Percentiles rank a stretch among this genome's conserved stretches.
Evolutionary conservation across 805 yeast species (phyloP).

Genomic region (Saturnispora sekii): DNA sequence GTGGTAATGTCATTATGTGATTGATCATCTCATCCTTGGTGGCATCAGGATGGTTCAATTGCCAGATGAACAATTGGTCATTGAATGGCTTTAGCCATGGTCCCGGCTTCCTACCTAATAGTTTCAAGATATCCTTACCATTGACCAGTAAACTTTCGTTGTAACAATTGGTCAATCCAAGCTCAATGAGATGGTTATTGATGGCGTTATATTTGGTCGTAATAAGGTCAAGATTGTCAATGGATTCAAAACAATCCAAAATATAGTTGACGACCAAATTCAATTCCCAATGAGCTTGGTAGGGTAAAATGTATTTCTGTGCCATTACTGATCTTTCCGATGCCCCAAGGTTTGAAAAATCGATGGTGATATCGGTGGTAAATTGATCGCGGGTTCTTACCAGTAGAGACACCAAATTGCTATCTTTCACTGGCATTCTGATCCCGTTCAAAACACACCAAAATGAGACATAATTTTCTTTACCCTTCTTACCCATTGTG

Average conservation of each 20-base stretch:
- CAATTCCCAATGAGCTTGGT: constrained; percentile 42
- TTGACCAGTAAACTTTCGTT: constrained; percentile 57
- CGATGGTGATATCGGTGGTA: constrained; percentile 9
- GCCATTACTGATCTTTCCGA: constrained; percentile 53
- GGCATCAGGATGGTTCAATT: constrained; percentile 59
- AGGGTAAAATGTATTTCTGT: constrained; percentile 38
- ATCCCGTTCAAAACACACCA: constrained; percentile 59
- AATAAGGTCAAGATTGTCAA: constrained; percentile 13
- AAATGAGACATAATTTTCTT: constrained; percentile 32
- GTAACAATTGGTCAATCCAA: constrained; percentile 35
- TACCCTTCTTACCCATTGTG: constrained; percentile 16
- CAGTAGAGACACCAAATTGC: constrained; percentile 39
- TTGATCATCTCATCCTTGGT: constrained; percentile 46
- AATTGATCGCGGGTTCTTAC: constrained; percentile 27
- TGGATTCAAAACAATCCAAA: constrained; percentile 13
- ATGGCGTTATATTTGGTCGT: constrained; percentile 27
- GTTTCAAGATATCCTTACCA: constrained; percentile 56
- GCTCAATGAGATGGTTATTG: constrained; percentile 23
- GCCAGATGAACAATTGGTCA: constrained; percentile 58
- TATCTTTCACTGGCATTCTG: constrained; percentile 49
- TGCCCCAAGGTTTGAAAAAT: constrained; percentile 21
- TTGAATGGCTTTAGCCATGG: constrained; percentile 68
- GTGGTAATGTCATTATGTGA: constrained; percentile 21
- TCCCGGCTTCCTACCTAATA: constrained; percentile 60
- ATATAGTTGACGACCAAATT: constrained; percentile 21